Evolutionary conservation across 495 filamentous ascomycete genomes (phyloP), one percentile per base, ranked within the genome.

Genomic region (Clavariopsis aquatica): DNA sequence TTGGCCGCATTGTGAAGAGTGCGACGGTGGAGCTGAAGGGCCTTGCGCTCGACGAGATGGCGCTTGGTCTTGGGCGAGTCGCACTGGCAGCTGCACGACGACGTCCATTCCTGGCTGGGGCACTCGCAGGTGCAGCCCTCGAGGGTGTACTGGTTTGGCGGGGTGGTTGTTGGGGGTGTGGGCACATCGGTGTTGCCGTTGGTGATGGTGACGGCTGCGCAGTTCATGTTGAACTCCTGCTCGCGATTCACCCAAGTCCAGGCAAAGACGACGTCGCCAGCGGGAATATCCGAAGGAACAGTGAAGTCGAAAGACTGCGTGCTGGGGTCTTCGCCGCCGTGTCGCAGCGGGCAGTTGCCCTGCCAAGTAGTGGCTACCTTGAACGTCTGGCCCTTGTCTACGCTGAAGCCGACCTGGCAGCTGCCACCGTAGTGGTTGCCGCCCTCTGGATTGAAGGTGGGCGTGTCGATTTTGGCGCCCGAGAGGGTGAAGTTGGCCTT

Each of bases 221-320:
- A 75, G 52, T 69, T 72, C 66, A 69, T 70, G 52, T 69, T 69
- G 66, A 77, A 69, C 57, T 78, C 76, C 28, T 73, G 59, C 53
- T 78, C 75, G 26, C 76, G 72, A 49, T 78, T 78, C 52, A 72
- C 60, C 75, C 75, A 78, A 1, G 68, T 74, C 75, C 75, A 77
- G 12, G 72, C 69, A 46, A 78, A 77, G 36, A 78, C 57, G 4
- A 62, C 73, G 15, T 68, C 46, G 29, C 75, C 76, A 7, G 59
- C 15, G 1, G 72, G 67, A 20, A 77, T 46, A 47, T 78, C 76
- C 20, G 64, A 64, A 8, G 76, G 76, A 8, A 78, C 71, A 12
- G 46, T 64, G 53, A 78, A 76, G 26, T 71, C 59, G 65, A 76
- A 78, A n/a, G 68, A 55, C 52, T 77, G 75, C 20, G 45, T 57